Base-by-base conservation (phyloP, 2,329 filamentous ascomycete genomes). In the Apiospora arundinis region DNA sequence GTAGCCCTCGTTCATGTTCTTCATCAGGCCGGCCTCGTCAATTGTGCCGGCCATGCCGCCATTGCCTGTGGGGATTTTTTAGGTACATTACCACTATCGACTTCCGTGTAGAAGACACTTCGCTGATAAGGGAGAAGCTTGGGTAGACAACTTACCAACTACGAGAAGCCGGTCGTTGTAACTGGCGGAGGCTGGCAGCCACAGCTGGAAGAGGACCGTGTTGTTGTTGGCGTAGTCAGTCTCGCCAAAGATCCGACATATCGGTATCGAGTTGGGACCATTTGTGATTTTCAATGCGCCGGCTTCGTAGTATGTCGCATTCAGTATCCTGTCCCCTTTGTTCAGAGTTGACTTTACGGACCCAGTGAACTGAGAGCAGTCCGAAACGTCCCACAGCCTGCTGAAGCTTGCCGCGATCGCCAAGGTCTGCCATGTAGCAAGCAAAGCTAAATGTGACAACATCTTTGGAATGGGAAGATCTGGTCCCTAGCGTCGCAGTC, bases 21-120 rank as follows among this genome's bases (percentile, higher is more conserved):
- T 65, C 18, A 77, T 70, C 69, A 77, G 70, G 5, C 72, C 69
- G 12, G 46, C n/a, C 18, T 74, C 67, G 37, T 73, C 71, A 37
- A 77, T 71, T 18, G 71, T 71, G 4, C 77, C 77, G 21, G 77
- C 77, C 68, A 78, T 75, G 14, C 77, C 77, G 8, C 74, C 72
- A 65, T 78, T 77, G 1, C 76, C 75, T 77, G 12, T 40, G 12
- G n/a, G 3, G n/a, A 3, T n/a, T 12, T 25, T 14, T 37, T 32
- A 44, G 37, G 37, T 28, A 44, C 42, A 14, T 45, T 18, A 45
- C 42, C 14, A 45, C 2, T 2, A 45, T 45, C 16, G 12, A 16
- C 42, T 46, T 18, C 14, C 6, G 7, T 4, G 14, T 4, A 25
- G 40, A 28, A 45, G 42, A 42, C 9, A 8, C 9, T 14, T 42